These are phyloP conservation scores for Penicillium robsamsonii DNA, from an alignment of 495 filamentous ascomycete species.

Conservation along the genomic window DNA sequence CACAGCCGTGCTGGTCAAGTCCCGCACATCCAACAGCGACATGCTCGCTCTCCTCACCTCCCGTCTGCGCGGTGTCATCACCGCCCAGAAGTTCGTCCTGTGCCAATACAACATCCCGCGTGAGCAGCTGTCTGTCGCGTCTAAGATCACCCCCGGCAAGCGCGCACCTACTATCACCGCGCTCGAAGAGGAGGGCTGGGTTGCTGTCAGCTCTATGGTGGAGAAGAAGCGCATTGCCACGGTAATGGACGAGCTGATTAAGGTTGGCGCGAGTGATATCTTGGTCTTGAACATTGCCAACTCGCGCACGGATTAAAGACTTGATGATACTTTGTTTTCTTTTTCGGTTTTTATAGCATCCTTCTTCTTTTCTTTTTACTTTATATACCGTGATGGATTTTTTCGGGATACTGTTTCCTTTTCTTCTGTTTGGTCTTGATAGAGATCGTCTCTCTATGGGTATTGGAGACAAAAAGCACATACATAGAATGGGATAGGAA, in stretches of 20 bases:
- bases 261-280: slow-evolving; percentile 82
- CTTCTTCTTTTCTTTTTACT: slow-evolving; percentile 14
- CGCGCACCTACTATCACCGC: slow-evolving; percentile 87
- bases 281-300: slow-evolving; percentile 86
- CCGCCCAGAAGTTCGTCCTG: slow-evolving; percentile 89
- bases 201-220: slow-evolving; percentile 91
- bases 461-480: slow-evolving; percentile 13
- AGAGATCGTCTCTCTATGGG: slow-evolving; percentile 5
- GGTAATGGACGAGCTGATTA: slow-evolving; percentile 86
- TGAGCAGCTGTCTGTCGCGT: slow-evolving; percentile 60
- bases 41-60: slow-evolving; percentile 78
- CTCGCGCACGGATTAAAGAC: slow-evolving; percentile 56
- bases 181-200: slow-evolving; percentile 87
- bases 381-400: slow-evolving; percentile 15
- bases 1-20: slow-evolving; percentile 88
- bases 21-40: slow-evolving; percentile 75
- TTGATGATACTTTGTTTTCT: slow-evolving; percentile 12
- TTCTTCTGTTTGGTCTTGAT: slow-evolving; percentile 8
- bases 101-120: slow-evolving; percentile 95
- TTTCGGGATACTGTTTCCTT: slow-evolving; percentile 7
- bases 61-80: slow-evolving; percentile 89
- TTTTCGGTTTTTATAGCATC: slow-evolving; percentile 12
- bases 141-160: slow-evolving; percentile 86
- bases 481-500: slow-evolving; percentile 27
- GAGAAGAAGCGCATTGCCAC: slow-evolving; percentile 83